A percentile compares a stretch with the other conserved stretches of the same genome.
Conservation (phyloP, 352 stramenopile species). For the Phytophthora rubi region DNA sequence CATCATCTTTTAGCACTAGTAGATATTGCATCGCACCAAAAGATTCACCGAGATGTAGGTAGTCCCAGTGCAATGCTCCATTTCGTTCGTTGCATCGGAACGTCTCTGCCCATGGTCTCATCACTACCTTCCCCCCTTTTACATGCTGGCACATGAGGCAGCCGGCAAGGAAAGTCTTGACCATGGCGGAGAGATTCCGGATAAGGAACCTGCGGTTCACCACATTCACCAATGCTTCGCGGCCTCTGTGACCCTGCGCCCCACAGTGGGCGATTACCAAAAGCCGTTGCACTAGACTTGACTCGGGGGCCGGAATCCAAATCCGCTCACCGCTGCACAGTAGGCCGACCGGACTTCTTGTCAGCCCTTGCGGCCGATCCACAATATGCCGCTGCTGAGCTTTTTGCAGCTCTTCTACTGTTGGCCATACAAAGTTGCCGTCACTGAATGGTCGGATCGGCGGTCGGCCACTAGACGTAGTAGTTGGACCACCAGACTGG, state of each 20-base stretch:
- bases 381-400: conserved; percentile 14
- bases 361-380: conserved; percentile 1
- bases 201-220: background rate
- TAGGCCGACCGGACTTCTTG: background rate
- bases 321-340: conserved; percentile 4
- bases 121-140: conserved; percentile 5
- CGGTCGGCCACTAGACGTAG: background rate
- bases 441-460: conserved; percentile 22
- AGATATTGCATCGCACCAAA: conserved; percentile 29
- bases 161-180: conserved; percentile 9
- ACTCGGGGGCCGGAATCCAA: background rate
- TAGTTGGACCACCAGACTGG: background rate
- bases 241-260: conserved; percentile 8
- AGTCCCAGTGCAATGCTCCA: conserved; percentile 43
- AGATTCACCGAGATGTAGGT: conserved; percentile 28
- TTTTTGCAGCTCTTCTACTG: background rate
- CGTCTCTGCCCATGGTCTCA: conserved; percentile 7
- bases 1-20: conserved; percentile 41
- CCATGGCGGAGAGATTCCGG: conserved; percentile 2
- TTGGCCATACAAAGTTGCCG: conserved; percentile 21
- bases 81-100: conserved; percentile 29
- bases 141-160: conserved; percentile 14
- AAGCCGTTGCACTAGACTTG: conserved; percentile 1
- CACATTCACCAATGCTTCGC: background rate
- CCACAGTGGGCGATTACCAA: conserved; percentile 17